Percentiles rank a stretch among this genome's conserved stretches.
These are phyloP conservation scores for Suillus sp. DNA, from an alignment of 768 basidiomycete species.

Conservation along the genomic window DNA sequence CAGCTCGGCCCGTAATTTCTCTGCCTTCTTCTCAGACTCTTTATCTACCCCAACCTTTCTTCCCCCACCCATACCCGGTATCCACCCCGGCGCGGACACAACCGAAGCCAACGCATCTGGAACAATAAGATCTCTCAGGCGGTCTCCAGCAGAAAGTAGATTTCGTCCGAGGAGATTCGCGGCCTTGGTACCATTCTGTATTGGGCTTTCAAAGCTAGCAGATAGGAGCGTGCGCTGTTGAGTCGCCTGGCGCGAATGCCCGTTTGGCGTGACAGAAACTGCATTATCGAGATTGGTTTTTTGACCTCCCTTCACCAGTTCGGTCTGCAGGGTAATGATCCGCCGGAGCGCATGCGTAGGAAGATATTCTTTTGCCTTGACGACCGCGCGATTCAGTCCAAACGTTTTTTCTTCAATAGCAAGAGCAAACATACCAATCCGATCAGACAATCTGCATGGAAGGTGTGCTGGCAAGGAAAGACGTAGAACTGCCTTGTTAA, in stretches of 20 bases:
- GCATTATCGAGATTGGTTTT: conserved; percentile 35
- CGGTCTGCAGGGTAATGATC: conserved; percentile 83
- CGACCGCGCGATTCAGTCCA: conserved; percentile 17
- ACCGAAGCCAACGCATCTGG: conserved; percentile 90
- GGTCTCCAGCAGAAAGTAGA: conserved; percentile 86
- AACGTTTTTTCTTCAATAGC: neutral
- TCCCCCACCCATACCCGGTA: conserved; percentile 62
- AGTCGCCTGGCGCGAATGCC: conserved; percentile 44
- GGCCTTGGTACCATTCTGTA: conserved; percentile 65
- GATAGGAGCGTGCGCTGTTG: conserved; percentile 72
- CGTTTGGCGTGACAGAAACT: conserved; percentile 35
- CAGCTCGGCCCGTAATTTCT: conserved; percentile 78
- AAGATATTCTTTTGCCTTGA: conserved; percentile 89
- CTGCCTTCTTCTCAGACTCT: conserved; percentile 62
- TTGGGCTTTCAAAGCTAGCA: conserved; percentile 63
- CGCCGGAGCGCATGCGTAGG: conserved; percentile 80
- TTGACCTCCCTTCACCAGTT: conserved; percentile 65
- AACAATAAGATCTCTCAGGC: conserved; percentile 86
- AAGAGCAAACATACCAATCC: conserved; percentile 66
- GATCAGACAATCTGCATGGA: conserved; percentile 98
- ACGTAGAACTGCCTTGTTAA: conserved; percentile 95
- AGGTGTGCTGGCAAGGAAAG: conserved; percentile 96
- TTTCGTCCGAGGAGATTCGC: conserved; percentile 75
- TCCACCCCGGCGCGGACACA: conserved; percentile 78
- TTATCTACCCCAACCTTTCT: conserved; percentile 45